These are phyloP conservation scores for Neopestalotiopsis sp. DNA, from an alignment of 2,329 filamentous ascomycete genomes.

Conservation along the genomic window DNA sequence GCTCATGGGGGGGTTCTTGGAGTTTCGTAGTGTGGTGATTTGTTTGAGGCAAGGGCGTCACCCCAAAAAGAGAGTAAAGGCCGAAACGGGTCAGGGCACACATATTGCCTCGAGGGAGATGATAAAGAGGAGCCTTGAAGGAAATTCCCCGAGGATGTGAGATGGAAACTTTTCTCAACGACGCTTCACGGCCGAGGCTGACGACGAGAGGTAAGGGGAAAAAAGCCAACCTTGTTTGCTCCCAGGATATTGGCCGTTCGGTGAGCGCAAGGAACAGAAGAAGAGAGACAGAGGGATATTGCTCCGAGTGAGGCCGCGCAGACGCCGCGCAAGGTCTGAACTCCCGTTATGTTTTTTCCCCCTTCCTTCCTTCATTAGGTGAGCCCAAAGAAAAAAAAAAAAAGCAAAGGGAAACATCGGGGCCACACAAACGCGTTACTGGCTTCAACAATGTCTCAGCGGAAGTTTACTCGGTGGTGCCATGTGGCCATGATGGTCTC, in stretches of 20 bases:
- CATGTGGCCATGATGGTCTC: background rate
- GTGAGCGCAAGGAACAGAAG: background rate
- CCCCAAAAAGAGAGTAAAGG: background rate
- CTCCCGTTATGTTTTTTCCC: background rate
- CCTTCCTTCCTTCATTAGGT: background rate
- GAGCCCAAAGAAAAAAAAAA: background rate
- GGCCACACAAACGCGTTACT: background rate
- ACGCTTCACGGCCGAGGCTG: constrained; percentile 12
- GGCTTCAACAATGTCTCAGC: background rate
- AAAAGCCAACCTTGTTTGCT: constrained; percentile 1
- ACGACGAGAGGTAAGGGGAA: constrained; percentile 14
- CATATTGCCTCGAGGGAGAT: no score
- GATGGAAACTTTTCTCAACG: background rate
- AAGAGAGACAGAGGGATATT: background rate
- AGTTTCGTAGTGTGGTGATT: background rate
- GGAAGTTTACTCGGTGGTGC: background rate
- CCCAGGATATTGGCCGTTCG: background rate
- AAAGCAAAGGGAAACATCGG: background rate
- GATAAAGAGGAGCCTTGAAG: no score
- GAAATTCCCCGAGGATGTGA: no score
- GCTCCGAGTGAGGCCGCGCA: background rate
- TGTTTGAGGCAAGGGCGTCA: constrained; percentile 12
- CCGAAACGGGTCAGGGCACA: background rate
- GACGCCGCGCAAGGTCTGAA: background rate
- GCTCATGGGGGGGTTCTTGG: background rate